phyloP scores from a whole-genome alignment of 257 asterid species.

The Echium plantagineum region DNA sequence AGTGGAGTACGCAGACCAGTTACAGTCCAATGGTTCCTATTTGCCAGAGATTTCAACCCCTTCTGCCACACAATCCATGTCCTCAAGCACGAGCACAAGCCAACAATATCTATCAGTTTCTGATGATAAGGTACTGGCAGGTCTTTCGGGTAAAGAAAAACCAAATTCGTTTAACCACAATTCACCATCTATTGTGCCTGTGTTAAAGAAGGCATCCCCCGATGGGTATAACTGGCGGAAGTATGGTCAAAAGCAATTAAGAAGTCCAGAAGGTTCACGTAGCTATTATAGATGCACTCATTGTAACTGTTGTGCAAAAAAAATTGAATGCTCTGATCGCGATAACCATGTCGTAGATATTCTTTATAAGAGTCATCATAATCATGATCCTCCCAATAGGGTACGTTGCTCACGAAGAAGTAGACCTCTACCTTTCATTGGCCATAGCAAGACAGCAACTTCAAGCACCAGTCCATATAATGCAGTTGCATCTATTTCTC shows the following conservation, averaged over 20 bases:
- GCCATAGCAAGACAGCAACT: no score
- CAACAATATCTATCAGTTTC: constrained; percentile 19
- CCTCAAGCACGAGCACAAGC: constrained; percentile 33
- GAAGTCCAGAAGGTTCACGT: constrained; percentile 89
- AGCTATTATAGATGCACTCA: constrained; percentile 90
- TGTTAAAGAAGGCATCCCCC: constrained; percentile 31
- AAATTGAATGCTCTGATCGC: constrained; percentile 68
- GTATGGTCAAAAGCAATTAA: constrained; percentile 95
- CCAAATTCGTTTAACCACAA: constrained; percentile 23
- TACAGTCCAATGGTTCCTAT: constrained; percentile 20
- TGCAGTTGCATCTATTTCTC: constrained; percentile 30
- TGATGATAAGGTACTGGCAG: constrained; percentile 21
- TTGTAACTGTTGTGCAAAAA: constrained; percentile 70
- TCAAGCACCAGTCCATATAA: no score
- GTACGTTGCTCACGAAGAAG: constrained; percentile 38
- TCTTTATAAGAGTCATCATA: constrained; percentile 70
- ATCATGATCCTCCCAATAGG: constrained; percentile 75
- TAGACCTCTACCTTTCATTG: no score
- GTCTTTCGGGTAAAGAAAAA: constrained; percentile 25
- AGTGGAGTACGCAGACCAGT: constrained; percentile 16
- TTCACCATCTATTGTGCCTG: constrained; percentile 26
- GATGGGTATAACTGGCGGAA: constrained; percentile 98
- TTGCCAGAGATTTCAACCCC: constrained; percentile 33
- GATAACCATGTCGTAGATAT: constrained; percentile 48
- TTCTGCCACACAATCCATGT: constrained; percentile 31